Conservation (phyloP, 73 alveolate genomes). For the Paramecium biaurelia region DNA sequence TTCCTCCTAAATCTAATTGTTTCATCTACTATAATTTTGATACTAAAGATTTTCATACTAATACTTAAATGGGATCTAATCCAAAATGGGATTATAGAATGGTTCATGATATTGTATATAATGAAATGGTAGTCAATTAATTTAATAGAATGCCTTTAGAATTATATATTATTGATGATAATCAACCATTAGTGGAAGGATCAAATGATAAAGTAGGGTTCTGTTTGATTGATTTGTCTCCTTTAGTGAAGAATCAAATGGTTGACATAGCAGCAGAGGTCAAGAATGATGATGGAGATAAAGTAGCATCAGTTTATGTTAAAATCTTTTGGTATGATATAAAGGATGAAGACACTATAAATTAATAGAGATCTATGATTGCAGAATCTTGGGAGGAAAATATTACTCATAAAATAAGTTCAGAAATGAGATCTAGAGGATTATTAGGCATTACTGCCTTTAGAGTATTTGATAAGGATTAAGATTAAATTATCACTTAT, state of each 20-base stretch:
- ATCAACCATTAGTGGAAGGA: conserved; percentile 1
- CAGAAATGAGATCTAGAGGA: conserved; percentile 58
- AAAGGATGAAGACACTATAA: not conserved
- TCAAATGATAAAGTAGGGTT: conserved; percentile 8
- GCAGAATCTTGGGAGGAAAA: conserved; percentile 64
- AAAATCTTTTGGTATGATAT: conserved; percentile 40
- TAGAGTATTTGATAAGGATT: conserved; percentile 58
- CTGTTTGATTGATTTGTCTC: not conserved
- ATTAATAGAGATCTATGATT: conserved; percentile 26
- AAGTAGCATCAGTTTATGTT: conserved; percentile 2
- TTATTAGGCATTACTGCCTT: conserved; percentile 59
- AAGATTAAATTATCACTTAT: conserved; percentile 40
- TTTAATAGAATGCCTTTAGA: conserved; percentile 26
- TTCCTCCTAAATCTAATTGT: not conserved
- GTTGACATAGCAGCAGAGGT: not conserved
- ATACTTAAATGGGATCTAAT: not conserved
- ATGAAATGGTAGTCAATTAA: not conserved
- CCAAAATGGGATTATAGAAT: conserved; percentile 44
- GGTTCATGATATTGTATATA: conserved; percentile 19
- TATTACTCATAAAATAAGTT: conserved; percentile 15
- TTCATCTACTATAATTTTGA: not conserved
- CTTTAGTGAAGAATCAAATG: not conserved
- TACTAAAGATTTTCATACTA: conserved; percentile 14
- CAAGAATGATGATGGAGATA: conserved; percentile 30
- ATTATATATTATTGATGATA: conserved; percentile 27